phyloP scores from a whole-genome alignment of 2,329 filamentous ascomycete genomes.

The Apiospora kogelbergensis region DNA sequence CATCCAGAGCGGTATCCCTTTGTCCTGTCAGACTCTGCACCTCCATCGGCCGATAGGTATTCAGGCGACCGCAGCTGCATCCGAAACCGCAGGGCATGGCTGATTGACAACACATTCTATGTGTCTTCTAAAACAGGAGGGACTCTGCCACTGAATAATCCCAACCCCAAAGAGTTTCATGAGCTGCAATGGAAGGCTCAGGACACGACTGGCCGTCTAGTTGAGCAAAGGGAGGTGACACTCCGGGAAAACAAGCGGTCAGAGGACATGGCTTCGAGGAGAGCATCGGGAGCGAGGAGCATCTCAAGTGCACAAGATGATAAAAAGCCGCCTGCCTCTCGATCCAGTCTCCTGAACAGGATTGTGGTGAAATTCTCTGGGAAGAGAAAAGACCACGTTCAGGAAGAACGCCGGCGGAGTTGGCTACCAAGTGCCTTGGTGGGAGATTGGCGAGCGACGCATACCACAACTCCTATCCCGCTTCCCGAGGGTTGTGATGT shows the following conservation, averaged over 20 bases:
- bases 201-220: conserved; percentile 30
- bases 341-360: conserved; percentile 23
- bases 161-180: conserved; percentile 40
- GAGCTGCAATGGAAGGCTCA: conserved; percentile 40
- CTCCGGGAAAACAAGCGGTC: conserved; percentile 20
- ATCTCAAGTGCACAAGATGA: conserved; percentile 17
- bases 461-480: conserved; percentile 21
- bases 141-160: conserved; percentile 36
- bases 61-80: conserved; percentile 34
- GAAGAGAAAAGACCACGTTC: conserved; percentile 19
- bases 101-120: conserved; percentile 44
- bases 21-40: conserved; percentile 39
- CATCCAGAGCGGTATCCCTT: conserved; percentile 40
- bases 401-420: conserved; percentile 27
- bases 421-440: conserved; percentile 23
- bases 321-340: conserved; percentile 21
- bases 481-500: conserved; percentile 37
- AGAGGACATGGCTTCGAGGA: conserved; percentile 19
- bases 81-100: conserved; percentile 40
- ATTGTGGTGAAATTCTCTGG: conserved; percentile 19
- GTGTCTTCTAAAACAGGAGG: conserved; percentile 38
- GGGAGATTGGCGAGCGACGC: conserved; percentile 19
- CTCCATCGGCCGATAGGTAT: conserved; percentile 24
- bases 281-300: conserved; percentile 21
- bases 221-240: conserved; percentile 34